Base-by-base conservation (phyloP, 331 rosid species). In the Ulmus americana region DNA sequence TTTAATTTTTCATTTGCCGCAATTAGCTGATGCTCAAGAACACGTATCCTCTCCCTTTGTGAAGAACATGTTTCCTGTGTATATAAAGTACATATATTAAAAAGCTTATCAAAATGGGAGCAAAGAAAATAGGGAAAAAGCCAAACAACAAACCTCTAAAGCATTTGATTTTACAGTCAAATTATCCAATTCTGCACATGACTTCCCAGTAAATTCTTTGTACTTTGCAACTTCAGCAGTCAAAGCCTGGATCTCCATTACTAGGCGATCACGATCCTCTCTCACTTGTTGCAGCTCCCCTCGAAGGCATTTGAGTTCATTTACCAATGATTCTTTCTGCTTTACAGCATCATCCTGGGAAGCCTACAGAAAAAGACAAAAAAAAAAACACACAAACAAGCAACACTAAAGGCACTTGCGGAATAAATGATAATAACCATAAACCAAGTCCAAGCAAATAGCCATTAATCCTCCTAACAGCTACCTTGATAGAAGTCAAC, bases 221-320 rank as follows among this genome's bases (percentile, higher is more conserved):
- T 63, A 77, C 70, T 82, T 83, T 63, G 67, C 82, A 13, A 83
- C 52, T 55, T 90, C 91, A 42, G 65, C 83, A 45, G 54, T 72
- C 78, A 87, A 73, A 55, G 72, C 82, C 58, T 82, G 73, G 63
- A 84, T 79, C 74, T 81, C 87, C 47, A 58, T 70, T 10, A 67
- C 65, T 67, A 77, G 90, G 48, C 81, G 72, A 72, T 87, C 91
- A 11, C 96, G 99, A 22, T 90, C 97, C n/a, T 82, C 85, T 70
- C 91, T 85, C 22, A 81, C 83, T 62, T 87, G 89, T 45, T 94
- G 86, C 46, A 90, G 74, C 49, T 94, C 97, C 57, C 77, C 90
- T 2, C 81, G 84, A 45, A 87, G 86, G 68, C 88, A 77, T 76
- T 64, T 79, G 55, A 90, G 76, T 64, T 87, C 95, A 49, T 77